Evolutionary conservation across 2,329 filamentous ascomycete genomes (phyloP).

Genomic region (Cercospora citrullina): DNA sequence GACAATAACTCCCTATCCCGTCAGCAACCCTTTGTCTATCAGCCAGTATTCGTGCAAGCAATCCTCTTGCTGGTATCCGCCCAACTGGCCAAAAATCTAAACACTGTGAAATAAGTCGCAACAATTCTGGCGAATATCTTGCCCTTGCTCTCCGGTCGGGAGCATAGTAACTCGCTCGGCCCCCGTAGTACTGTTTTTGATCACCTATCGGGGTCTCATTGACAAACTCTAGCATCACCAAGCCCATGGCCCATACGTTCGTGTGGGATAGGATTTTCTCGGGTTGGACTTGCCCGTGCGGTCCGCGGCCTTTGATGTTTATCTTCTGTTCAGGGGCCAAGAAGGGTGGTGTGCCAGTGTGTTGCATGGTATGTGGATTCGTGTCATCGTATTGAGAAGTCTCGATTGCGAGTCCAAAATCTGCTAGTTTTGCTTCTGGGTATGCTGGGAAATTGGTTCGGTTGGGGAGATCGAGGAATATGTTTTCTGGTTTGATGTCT

Average conservation of each 20-base stretch:
- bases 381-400: not conserved
- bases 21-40: not conserved
- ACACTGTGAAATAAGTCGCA: not conserved
- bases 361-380: not conserved
- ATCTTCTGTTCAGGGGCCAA: conserved; percentile 7
- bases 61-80: not conserved
- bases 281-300: not conserved
- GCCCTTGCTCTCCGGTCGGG: not conserved
- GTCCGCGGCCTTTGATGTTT: not conserved
- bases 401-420: conserved; percentile 13
- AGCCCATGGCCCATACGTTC: conserved; percentile 7
- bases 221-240: conserved; percentile 8
- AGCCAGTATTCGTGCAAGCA: not conserved
- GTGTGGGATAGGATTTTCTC: conserved; percentile 3
- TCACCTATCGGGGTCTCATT: not conserved
- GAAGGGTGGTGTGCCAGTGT: not conserved
- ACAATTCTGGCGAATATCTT: not conserved
- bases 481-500: conserved; percentile 8
- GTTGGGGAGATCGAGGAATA: conserved; percentile 10
- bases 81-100: not conserved
- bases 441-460: conserved; percentile 3
- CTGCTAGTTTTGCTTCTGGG: conserved; percentile 5
- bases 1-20: not conserved
- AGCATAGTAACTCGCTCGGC: not conserved
- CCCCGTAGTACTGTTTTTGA: not conserved